Evolutionary conservation across 139 green algal species (phyloP).

Genomic region (Desmodesmus armatus): DNA sequence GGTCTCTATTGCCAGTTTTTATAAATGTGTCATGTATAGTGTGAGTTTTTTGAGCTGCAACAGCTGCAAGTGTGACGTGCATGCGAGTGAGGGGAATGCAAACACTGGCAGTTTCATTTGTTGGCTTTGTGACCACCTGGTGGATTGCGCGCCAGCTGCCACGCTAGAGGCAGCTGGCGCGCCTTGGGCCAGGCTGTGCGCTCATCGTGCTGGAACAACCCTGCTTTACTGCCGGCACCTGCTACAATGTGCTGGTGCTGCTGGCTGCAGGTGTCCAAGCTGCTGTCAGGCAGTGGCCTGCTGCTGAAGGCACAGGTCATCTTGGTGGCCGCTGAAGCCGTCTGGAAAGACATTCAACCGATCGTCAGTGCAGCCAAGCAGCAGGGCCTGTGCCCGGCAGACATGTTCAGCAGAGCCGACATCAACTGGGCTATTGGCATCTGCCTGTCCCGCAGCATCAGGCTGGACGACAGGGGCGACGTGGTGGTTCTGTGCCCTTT

Average conservation of each 20-base stretch:
- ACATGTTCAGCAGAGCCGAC: slow-evolving; percentile 43
- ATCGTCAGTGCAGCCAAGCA: slow-evolving; percentile 44
- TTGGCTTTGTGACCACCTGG: no score
- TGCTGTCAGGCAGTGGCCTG: slow-evolving; percentile 44
- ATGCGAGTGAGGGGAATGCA: no score
- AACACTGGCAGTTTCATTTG: no score
- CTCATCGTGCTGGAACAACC: no score
- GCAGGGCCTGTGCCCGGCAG: slow-evolving; percentile 18
- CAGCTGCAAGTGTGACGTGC: no score
- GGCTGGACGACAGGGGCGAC: slow-evolving; percentile 51
- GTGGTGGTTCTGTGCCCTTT: slow-evolving; percentile 70
- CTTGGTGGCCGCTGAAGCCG: slow-evolving; percentile 43
- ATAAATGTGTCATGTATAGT: no score
- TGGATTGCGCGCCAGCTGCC: no score
- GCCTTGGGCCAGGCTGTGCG: no score
- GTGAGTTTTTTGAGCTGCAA: no score
- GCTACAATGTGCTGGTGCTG: background rate
- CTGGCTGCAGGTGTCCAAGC: slow-evolving; percentile 43
- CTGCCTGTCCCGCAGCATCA: slow-evolving; percentile 73
- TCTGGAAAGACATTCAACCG: slow-evolving; percentile 57
- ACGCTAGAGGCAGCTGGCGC: no score
- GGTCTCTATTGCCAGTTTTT: background rate
- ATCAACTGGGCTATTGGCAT: slow-evolving; percentile 68
- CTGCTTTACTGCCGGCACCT: no score
- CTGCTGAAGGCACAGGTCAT: slow-evolving; percentile 53